Percentiles rank a stretch among this genome's conserved stretches.
phyloP scores from a whole-genome alignment of 225 moss, liverwort and hornwort genomes.

The Marchantia polymorpha region DNA sequence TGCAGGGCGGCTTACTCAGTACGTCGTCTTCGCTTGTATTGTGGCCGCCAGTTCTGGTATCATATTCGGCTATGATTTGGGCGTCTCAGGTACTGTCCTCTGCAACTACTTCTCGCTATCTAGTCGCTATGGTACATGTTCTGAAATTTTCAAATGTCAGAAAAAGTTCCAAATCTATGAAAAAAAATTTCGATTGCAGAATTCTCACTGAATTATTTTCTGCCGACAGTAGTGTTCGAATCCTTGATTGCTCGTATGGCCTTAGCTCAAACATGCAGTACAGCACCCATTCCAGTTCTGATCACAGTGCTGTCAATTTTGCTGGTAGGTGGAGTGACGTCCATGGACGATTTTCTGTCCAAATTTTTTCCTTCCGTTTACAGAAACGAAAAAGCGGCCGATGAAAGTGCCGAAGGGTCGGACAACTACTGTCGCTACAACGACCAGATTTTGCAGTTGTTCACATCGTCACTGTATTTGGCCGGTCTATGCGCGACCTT shows the following conservation, averaged over 20 bases:
- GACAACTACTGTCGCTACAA: conserved; percentile 60
- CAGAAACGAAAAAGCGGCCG: conserved; percentile 11
- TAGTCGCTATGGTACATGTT: too few relatives aligned
- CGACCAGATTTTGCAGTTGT: conserved; percentile 51
- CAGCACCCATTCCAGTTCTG: too few relatives aligned
- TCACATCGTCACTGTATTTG: conserved; percentile 59
- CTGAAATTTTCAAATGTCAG: too few relatives aligned
- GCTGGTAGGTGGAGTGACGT: conserved; percentile 36
- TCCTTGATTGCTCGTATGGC: too few relatives aligned
- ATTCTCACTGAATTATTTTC: too few relatives aligned
- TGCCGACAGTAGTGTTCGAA: too few relatives aligned
- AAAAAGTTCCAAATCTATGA: too few relatives aligned
- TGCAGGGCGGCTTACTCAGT: conserved; percentile 24
- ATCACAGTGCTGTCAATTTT: not conserved
- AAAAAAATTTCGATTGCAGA: too few relatives aligned
- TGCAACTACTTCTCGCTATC: not conserved
- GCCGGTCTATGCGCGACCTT: conserved; percentile 38
- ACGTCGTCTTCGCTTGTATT: conserved; percentile 21
- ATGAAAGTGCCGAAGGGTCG: not conserved
- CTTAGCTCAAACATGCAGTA: too few relatives aligned
- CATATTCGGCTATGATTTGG: conserved; percentile 33
- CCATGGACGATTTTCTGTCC: conserved; percentile 39
- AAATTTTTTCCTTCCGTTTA: conserved; percentile 44
- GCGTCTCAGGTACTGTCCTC: conserved; percentile 21
- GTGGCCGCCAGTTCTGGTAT: conserved; percentile 27